Conservation (phyloP, 306 rosid species). For the Comarum palustre region DNA sequence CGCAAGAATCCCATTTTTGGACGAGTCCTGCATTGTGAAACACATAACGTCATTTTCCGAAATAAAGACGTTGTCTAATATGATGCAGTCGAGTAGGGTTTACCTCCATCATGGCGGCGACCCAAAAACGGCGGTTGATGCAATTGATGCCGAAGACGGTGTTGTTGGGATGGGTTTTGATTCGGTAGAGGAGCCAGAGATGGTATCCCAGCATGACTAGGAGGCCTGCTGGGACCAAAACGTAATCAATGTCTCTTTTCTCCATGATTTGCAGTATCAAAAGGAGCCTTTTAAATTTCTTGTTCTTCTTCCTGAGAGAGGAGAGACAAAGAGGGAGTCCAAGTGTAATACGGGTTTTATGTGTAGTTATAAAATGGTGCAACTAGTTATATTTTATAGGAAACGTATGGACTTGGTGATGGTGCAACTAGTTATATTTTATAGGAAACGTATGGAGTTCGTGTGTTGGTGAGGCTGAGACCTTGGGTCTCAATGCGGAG, state of each 20-base stretch:
- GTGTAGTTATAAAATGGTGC: neutral
- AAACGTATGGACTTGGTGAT: neutral
- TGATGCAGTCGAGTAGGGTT: neutral
- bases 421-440: neutral
- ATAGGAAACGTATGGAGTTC: slow-evolving; percentile 1
- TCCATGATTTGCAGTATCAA: slow-evolving; percentile 32
- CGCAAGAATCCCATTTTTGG: slow-evolving; percentile 73
- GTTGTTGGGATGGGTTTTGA: slow-evolving; percentile 54
- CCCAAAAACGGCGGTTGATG: slow-evolving; percentile 85
- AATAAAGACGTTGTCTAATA: neutral
- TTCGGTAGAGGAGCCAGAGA: slow-evolving; percentile 61
- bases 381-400: neutral
- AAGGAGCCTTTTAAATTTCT: neutral
- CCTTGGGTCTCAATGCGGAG: neutral
- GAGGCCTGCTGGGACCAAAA: slow-evolving; percentile 61
- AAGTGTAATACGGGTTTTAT: slow-evolving; percentile 31
- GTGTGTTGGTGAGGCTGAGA: neutral
- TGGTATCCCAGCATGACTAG: slow-evolving; percentile 59
- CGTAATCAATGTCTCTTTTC: slow-evolving; percentile 42
- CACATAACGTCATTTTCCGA: too few species aligned
- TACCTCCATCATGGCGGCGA: slow-evolving; percentile 92
- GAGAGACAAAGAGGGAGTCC: slow-evolving; percentile 13
- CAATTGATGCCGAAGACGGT: slow-evolving; percentile 80
- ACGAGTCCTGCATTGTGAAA: slow-evolving; percentile 40
- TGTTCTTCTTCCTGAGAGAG: neutral